Conservation (phyloP, 2,329 filamentous ascomycete species). For the Corinectria fuckeliana region DNA sequence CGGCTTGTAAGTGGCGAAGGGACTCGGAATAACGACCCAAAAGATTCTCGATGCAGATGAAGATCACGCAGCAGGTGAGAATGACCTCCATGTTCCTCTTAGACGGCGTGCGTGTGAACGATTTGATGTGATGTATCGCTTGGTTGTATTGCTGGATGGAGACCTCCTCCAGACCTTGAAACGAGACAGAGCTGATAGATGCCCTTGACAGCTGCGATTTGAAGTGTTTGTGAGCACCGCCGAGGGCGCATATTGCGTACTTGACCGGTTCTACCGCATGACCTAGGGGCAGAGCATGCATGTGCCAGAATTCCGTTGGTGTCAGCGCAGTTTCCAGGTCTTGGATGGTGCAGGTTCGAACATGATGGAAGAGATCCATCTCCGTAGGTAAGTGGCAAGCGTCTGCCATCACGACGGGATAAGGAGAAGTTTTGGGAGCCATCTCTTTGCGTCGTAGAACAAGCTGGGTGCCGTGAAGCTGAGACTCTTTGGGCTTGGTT, state of each 20-base stretch:
- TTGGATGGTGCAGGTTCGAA: slow-evolving; percentile 18
- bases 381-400: slow-evolving; percentile 7
- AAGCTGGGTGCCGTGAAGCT: background rate
- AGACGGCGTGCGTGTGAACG: slow-evolving; percentile 23
- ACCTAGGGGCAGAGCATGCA: slow-evolving; percentile 5
- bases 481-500: slow-evolving; percentile 1
- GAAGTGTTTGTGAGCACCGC: slow-evolving; percentile 16
- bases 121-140: slow-evolving; percentile 28
- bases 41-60: slow-evolving; percentile 34
- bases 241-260: slow-evolving; percentile 3
- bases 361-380: slow-evolving; percentile 19
- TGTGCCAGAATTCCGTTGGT: slow-evolving; percentile 18
- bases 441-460: slow-evolving; percentile 1
- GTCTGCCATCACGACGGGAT: background rate
- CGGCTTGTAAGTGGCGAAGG: slow-evolving; percentile 30
- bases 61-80: slow-evolving; percentile 33
- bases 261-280: slow-evolving; percentile 1
- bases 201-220: slow-evolving; percentile 8
- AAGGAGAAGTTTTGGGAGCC: background rate
- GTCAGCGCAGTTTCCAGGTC: slow-evolving; percentile 15
- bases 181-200: background rate
- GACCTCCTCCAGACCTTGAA: slow-evolving; percentile 8
- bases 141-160: slow-evolving; percentile 32
- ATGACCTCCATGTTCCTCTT: slow-evolving; percentile 21
- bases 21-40: slow-evolving; percentile 30